Conservation (phyloP, 352 stramenopile genomes). For the Pythium sukuiense region DNA sequence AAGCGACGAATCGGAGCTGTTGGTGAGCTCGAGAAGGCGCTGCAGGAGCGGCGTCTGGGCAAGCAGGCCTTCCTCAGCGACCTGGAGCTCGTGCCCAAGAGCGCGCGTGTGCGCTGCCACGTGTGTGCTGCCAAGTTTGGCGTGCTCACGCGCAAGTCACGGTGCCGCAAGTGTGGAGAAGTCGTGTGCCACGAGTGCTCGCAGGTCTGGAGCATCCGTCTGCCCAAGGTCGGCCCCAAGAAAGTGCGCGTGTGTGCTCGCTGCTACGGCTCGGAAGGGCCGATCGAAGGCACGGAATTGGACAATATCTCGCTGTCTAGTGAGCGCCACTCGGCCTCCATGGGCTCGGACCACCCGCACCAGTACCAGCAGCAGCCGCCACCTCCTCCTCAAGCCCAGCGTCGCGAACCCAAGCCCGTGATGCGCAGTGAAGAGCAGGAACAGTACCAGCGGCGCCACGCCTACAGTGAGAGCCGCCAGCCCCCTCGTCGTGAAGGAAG, state of each 20-base stretch:
- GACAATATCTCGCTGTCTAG: conserved; percentile 27
- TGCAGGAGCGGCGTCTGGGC: conserved; percentile 53
- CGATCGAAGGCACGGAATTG: not conserved
- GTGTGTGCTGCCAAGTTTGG: conserved; percentile 62
- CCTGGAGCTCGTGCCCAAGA: conserved; percentile 65
- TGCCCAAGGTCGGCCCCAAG: conserved; percentile 43
- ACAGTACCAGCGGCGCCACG: not conserved
- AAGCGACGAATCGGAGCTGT: conserved; percentile 55
- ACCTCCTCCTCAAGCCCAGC: conserved; percentile 6
- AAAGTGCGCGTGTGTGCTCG: conserved; percentile 65
- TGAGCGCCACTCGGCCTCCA: conserved; percentile 24
- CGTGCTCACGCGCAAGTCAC: conserved; percentile 57
- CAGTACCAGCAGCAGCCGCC: conserved; percentile 7
- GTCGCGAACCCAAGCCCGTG: not conserved
- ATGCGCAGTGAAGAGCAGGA: conserved; percentile 1
- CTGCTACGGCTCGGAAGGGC: conserved; percentile 41
- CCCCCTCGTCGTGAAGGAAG: not conserved
- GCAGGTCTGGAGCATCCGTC: conserved; percentile 52
- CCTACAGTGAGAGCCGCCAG: not conserved
- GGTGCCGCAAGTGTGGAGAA: conserved; percentile 73
- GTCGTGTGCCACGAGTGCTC: conserved; percentile 68
- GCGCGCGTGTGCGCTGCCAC: conserved; percentile 51
- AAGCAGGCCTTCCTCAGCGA: conserved; percentile 60
- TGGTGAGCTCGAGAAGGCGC: conserved; percentile 44
- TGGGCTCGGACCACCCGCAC: conserved; percentile 14